These are phyloP conservation scores for Solanum sitiens DNA, from an alignment of 257 asterid species.

Conservation along the genomic window DNA sequence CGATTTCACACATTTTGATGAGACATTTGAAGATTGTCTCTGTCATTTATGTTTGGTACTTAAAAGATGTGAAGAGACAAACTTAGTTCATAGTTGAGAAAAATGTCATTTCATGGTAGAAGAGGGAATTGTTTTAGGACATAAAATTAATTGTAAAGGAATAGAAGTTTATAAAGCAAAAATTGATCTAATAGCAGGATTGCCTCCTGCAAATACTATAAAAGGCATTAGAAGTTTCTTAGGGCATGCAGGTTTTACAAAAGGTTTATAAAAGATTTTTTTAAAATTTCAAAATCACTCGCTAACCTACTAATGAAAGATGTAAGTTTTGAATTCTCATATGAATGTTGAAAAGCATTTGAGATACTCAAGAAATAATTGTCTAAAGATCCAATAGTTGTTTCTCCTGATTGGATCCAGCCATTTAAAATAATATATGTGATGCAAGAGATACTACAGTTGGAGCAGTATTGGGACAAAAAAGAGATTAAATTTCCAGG, in stretches of 20 bases:
- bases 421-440: neutral
- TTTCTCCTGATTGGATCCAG: neutral
- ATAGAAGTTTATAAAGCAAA: neutral
- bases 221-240: neutral
- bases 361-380: neutral
- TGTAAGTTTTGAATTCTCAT: too few relatives aligned
- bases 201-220: neutral
- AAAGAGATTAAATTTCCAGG: neutral
- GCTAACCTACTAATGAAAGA: neutral
- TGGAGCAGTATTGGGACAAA: neutral
- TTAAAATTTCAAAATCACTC: neutral
- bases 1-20: neutral
- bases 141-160: too few relatives aligned
- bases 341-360: too few relatives aligned
- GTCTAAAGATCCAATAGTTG: neutral
- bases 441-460: neutral
- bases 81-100: neutral
- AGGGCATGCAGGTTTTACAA: neutral
- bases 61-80: neutral
- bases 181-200: neutral
- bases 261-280: too few relatives aligned
- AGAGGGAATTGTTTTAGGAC: neutral
- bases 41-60: too few relatives aligned
- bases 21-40: neutral
- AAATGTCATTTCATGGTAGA: neutral